Evolutionary conservation across 2,329 filamentous ascomycete genomes (phyloP).

Genomic region (Stromatinia cepivora): DNA sequence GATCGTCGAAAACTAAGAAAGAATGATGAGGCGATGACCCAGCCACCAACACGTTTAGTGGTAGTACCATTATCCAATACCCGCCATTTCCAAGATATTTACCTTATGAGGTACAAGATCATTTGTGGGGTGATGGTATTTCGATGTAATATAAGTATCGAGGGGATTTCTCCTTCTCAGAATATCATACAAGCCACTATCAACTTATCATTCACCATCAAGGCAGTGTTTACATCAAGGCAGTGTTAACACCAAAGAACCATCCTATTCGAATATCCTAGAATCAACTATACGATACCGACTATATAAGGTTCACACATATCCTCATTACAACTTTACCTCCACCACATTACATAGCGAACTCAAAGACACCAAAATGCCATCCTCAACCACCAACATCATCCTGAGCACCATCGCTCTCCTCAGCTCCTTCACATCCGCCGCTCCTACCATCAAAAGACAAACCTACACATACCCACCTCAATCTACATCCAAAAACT

Average conservation of each 20-base stretch:
- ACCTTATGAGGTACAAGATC: not conserved
- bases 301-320: not conserved
- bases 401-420: conserved; percentile 22
- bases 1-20: conserved; percentile 9
- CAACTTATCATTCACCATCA: not conserved
- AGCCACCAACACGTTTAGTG: conserved; percentile 12
- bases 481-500: conserved; percentile 31
- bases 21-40: conserved; percentile 6
- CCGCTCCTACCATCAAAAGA: conserved; percentile 26
- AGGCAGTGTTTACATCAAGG: not conserved
- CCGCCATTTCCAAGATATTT: conserved; percentile 12
- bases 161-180: not conserved
- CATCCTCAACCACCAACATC: conserved; percentile 23
- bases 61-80: not conserved
- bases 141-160: conserved; percentile 11
- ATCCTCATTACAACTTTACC: not conserved
- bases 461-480: conserved; percentile 28
- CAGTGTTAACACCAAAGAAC: conserved; percentile 1
- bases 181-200: not conserved
- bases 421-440: conserved; percentile 24
- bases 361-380: conserved; percentile 17
- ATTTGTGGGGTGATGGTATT: conserved; percentile 3
- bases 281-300: not conserved
- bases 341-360: not conserved
- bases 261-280: not conserved